Base-by-base conservation (phyloP, 495 filamentous ascomycete genomes). In the Delitschia confertaspora region DNA sequence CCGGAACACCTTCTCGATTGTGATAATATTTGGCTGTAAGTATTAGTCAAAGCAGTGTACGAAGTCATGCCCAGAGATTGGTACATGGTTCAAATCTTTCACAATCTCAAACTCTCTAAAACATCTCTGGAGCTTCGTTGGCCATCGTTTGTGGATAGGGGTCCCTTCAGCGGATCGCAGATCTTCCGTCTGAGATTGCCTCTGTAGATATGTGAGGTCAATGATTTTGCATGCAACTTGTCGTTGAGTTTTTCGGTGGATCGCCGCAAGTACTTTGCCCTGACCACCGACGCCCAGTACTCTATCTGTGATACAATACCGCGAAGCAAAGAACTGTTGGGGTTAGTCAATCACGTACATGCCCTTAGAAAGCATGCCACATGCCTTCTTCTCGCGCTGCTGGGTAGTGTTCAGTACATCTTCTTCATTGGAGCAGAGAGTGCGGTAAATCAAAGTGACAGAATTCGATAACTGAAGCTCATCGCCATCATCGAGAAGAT, bases 21-120 rank as follows among this genome's bases (percentile, higher is more conserved):
- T 51, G 44, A 72, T 61, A 25, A 72, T 68, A 49, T 72, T 72
- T 6, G 69, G 69, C 59, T 70, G n/a, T n/a, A n/a, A 45, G 17
- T 20, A 17, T 33, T 27, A 33, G 13, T 31, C 9, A 43, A 3
- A 29, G 1, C 20, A 25, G 22, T 10, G 14, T 7, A 7, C n/a
- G 26, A 29, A 29, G 7, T 7, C 26, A 13, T 7, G 35, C 24
- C n/a, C 35, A 11, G 23, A 14, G 22, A 3, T 2, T 38, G 61
- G 37, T 35, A 66, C 64, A 53, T 69, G 66, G 25, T 45, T 61
- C 18, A 72, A 39, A 27, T 60, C 43, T 33, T 58, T 61, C n/a
- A 69, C 51, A 7, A 69, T 51, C 11, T 60, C 50, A 14, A 67
- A 61, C 32, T 65, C 61, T 17, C 60, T 40, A 10, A 49, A 53